Evolutionary conservation across 345 rosid genomes (phyloP).

Genomic region (Syzygium grande): DNA sequence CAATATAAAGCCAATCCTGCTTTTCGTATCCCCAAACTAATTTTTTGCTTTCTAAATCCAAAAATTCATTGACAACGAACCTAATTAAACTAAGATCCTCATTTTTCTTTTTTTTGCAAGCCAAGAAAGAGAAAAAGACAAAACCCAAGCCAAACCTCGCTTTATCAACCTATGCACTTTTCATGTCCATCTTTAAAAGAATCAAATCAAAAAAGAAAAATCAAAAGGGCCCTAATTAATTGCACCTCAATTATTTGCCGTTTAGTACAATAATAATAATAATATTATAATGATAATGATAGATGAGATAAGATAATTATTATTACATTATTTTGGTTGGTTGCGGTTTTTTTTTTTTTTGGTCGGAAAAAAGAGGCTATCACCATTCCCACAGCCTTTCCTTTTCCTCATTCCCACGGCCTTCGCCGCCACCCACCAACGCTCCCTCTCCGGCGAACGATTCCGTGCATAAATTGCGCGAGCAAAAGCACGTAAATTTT

Average conservation of each 20-base stretch:
- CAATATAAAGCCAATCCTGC: not conserved
- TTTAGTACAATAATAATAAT: not conserved
- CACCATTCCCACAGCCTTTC: not conserved
- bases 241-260: not conserved
- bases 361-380: no score
- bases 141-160: not conserved
- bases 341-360: not conserved
- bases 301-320: not conserved
- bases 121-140: not conserved
- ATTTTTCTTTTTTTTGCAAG: not conserved
- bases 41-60: not conserved
- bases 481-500: not conserved
- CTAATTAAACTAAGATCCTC: not conserved
- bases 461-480: not conserved
- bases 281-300: not conserved
- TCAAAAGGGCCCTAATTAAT: not conserved
- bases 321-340: not conserved
- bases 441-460: not conserved
- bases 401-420: not conserved
- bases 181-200: not conserved
- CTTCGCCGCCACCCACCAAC: not conserved
- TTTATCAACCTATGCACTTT: not conserved
- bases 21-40: not conserved
- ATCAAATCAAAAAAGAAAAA: fast-evolving
- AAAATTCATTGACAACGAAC: not conserved